phyloP scores from a whole-genome alignment of 2,329 filamentous ascomycete genomes.

The Lachnellula hyalina region DNA sequence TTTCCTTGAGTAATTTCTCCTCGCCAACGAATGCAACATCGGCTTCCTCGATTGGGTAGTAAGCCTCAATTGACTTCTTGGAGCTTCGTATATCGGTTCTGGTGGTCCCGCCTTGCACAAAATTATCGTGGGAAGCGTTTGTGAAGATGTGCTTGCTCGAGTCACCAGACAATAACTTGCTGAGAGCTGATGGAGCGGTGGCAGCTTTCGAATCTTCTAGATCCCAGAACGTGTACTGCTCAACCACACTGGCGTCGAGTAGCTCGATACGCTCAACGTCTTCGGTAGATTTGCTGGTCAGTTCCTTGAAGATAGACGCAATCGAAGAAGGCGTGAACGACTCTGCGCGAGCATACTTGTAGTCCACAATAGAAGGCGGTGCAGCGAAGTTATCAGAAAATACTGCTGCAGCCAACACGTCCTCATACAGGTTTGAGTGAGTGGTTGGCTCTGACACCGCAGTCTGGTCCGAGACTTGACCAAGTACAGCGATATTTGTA shows the following conservation, averaged over 20 bases:
- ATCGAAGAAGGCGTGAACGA: slow-evolving; percentile 51
- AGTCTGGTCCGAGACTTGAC: slow-evolving; percentile 73
- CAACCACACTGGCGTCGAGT: slow-evolving; percentile 55
- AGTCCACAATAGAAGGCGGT: slow-evolving; percentile 64
- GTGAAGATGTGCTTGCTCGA: slow-evolving; percentile 58
- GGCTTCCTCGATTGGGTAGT: slow-evolving; percentile 74
- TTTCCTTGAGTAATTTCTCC: slow-evolving; percentile 70
- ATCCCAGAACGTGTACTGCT: slow-evolving; percentile 95
- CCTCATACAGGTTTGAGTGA: slow-evolving; percentile 85
- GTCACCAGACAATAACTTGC: slow-evolving; percentile 63
- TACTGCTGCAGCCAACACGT: slow-evolving; percentile 78
- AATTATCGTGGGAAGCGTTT: slow-evolving; percentile 60
- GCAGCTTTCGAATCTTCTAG: slow-evolving; percentile 66
- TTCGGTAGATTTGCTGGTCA: slow-evolving; percentile 40
- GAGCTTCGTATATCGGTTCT: slow-evolving; percentile 83
- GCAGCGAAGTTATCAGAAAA: slow-evolving; percentile 66
- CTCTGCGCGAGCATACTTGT: slow-evolving; percentile 79
- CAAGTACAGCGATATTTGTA: slow-evolving; percentile 75
- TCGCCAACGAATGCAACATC: slow-evolving; percentile 76
- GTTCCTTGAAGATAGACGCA: slow-evolving; percentile 44
- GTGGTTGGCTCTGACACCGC: slow-evolving; percentile 69
- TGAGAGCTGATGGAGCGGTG: slow-evolving; percentile 56
- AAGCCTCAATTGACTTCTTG: slow-evolving; percentile 75
- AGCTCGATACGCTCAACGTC: slow-evolving; percentile 24
- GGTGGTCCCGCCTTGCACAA: slow-evolving; percentile 68